Evolutionary conservation across 371 early-diverging fungal genomes (phyloP).

Genomic region (Circinella minor): DNA sequence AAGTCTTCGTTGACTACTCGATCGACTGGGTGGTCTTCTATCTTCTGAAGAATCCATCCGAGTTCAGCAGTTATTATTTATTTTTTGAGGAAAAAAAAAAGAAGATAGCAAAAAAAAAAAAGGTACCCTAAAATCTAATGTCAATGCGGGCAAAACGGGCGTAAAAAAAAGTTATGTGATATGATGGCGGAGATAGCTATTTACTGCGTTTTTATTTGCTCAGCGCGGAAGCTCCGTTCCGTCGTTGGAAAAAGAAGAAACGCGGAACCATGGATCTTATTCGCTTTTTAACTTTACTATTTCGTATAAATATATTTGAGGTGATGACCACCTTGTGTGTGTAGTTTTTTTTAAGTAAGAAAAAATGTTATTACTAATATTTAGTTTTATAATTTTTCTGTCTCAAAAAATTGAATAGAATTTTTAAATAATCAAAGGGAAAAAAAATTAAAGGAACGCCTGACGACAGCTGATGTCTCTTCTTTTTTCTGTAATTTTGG

Average conservation of each 20-base stretch:
- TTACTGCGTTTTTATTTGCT: background rate
- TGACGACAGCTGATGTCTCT: too few species aligned
- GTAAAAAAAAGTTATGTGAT: constrained; percentile 6
- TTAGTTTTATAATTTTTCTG: too few species aligned
- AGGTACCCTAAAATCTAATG: background rate
- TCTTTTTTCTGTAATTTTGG: background rate
- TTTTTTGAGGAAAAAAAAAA: background rate
- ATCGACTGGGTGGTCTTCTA: background rate
- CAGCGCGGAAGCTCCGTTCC: background rate
- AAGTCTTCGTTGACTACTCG: background rate
- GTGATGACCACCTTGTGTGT: too few species aligned
- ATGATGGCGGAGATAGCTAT: background rate
- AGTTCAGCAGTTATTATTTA: background rate
- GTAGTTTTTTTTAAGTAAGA: too few species aligned
- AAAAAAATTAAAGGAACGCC: too few species aligned
- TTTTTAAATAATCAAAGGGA: too few species aligned
- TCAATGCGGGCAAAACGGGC: constrained; percentile 7
- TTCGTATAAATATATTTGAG: too few species aligned
- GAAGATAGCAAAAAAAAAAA: background rate
- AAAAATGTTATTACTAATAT: too few species aligned
- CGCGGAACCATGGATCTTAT: too few species aligned
- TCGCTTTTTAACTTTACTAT: background rate
- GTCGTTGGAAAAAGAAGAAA: background rate
- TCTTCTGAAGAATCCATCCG: constrained; percentile 6
- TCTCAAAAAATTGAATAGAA: too few species aligned